Base-by-base conservation (phyloP, 2,329 filamentous ascomycete genomes). In the Hysterium pulicare region DNA sequence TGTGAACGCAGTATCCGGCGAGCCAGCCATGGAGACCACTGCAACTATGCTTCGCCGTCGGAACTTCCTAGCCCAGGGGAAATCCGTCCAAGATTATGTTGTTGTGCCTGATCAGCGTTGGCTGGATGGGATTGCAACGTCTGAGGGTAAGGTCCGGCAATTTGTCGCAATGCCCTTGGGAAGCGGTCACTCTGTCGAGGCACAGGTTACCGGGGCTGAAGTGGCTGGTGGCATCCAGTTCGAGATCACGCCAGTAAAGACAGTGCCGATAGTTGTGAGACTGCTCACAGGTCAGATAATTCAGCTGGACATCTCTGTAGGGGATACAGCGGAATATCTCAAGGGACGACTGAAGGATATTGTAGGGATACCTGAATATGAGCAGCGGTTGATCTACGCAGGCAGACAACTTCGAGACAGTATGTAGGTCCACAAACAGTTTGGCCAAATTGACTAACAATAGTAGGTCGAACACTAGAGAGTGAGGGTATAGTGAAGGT, bases 111-210 rank as follows among this genome's bases (percentile, higher is more conserved):
- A 43, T 0, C 69, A 71, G 44, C 37, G 44, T 4, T 71, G 67
- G 68, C 54, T 76, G 1, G 70, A 75, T 51, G 72, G 71, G 1
- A 64, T 73, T 23, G 62, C 63, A 1, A 53, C 45, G 1, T 37
- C 34, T 1, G 46, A 64, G 21, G 68, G 69, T 1, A 52, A 54
- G 1, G 69, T 76, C 4, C 62, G 69, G 8, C 74, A 77, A 45
- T 77, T 77, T 44, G 69, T 76, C 2, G 72, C 73, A 1, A 71
- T 72, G 64, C 68, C 71, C 0, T 47, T 67, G 20, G 67, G 67
- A 1, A 57, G 54, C 11, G 70, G 71, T 1, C 71, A 73, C 40
- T 67, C 68, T 0, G 62, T 76, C 6, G 73, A 77, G 50, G 60
- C 62, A 2, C 73, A 77, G 48, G 48, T 74, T 4, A 74, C 68